Percentiles rank a stretch among this genome's conserved stretches.
These are phyloP conservation scores for Cyclotella choctawhatcheeana DNA, from an alignment of 108 stramenopile genomes.

Conservation along the genomic window DNA sequence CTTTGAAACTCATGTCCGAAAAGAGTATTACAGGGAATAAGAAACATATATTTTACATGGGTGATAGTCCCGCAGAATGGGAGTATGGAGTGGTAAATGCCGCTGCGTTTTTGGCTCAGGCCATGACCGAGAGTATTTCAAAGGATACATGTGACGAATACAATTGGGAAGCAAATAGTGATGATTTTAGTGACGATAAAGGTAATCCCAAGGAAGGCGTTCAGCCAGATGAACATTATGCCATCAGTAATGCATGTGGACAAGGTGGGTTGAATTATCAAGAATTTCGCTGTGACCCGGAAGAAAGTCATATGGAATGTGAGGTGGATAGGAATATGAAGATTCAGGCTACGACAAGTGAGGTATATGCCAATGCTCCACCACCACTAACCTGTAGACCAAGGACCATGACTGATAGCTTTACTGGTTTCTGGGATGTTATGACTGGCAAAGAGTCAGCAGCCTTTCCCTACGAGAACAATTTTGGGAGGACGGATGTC, in stretches of 20 bases:
- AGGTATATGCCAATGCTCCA: conserved; percentile 39
- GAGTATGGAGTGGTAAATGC: conserved; percentile 41
- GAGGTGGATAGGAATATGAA: conserved; percentile 40
- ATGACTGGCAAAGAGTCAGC: conserved; percentile 20
- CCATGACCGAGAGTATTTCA: conserved; percentile 46
- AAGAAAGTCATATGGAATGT: conserved; percentile 52
- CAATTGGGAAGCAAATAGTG: conserved; percentile 35
- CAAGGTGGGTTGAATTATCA: conserved; percentile 44
- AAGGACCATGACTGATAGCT: conserved; percentile 19
- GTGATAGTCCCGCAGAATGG: conserved; percentile 4
- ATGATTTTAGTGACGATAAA: not conserved
- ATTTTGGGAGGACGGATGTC: conserved; percentile 47
- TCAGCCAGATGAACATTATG: conserved; percentile 20
- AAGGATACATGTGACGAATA: conserved; percentile 43
- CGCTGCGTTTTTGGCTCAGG: conserved; percentile 39
- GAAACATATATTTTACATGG: conserved; percentile 23
- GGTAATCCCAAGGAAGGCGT: not conserved
- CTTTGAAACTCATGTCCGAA: conserved; percentile 7
- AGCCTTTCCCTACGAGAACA: conserved; percentile 35
- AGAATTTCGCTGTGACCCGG: conserved; percentile 31
- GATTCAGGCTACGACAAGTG: conserved; percentile 36
- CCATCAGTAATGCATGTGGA: conserved; percentile 54
- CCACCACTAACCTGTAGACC: conserved; percentile 48
- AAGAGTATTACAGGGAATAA: conserved; percentile 7
- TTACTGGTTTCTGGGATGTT: conserved; percentile 52